Evolutionary conservation across 768 basidiomycete genomes (phyloP).

Genomic region (Mycena indigotica): DNA sequence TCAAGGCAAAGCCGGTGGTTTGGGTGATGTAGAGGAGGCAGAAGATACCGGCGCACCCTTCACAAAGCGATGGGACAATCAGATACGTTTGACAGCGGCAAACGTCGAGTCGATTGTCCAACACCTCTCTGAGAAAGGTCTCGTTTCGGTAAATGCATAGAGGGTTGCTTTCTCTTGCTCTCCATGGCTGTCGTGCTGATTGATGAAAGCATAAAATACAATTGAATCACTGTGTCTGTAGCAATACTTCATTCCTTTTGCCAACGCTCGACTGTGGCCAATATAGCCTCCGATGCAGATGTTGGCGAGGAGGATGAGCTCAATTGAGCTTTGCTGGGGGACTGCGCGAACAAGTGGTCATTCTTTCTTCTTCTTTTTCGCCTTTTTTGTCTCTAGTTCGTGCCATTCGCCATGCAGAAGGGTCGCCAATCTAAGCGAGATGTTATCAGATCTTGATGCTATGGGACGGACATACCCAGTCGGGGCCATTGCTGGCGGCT

Average conservation of each 20-base stretch:
- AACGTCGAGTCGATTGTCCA: conserved; percentile 90
- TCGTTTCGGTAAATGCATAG: conserved; percentile 42
- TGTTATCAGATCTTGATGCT: too few species aligned
- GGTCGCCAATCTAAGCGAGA: conserved; percentile 59
- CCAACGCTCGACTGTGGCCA: too few species aligned
- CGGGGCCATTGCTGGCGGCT: conserved; percentile 73
- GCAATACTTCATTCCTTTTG: conserved; percentile 31
- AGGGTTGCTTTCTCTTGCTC: conserved; percentile 11
- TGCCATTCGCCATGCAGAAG: conserved; percentile 98
- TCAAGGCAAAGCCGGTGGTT: conserved; percentile 91
- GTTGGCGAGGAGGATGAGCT: conserved; percentile 59
- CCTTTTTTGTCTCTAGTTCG: conserved; percentile 92
- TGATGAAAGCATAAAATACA: conserved; percentile 22
- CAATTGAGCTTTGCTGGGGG: too few species aligned
- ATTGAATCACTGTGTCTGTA: conserved; percentile 35
- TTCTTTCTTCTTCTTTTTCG: conserved; percentile 74
- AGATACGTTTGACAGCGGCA: conserved; percentile 86
- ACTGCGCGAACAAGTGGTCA: too few species aligned
- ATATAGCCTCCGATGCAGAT: too few species aligned
- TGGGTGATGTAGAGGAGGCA: conserved; percentile 85
- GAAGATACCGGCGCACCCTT: conserved; percentile 88
- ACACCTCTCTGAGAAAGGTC: conserved; percentile 69
- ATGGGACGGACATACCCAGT: conserved; percentile 78
- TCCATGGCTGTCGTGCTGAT: conserved; percentile 4
- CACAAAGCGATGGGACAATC: conserved; percentile 95